Evolutionary conservation across 176 grass and related monocot species (phyloP), one percentile per base, ranked within the genome.

Genomic region (Aegilops speltoides): DNA sequence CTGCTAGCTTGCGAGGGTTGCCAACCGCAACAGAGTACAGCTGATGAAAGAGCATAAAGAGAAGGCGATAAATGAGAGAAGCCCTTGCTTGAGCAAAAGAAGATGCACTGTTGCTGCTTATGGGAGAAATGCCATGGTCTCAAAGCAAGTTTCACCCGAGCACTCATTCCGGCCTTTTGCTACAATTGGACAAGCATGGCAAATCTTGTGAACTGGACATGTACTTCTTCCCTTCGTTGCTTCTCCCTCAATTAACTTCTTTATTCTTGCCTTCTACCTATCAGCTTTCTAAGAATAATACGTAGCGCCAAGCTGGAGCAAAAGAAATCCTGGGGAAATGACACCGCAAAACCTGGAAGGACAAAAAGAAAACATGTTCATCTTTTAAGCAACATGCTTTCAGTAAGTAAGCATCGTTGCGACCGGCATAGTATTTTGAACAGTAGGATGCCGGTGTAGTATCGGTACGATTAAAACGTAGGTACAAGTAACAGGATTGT

Each of bases 251-350:
- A 93, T 95, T 91, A 90, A 95, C 79, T 95, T 93, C 91, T 95
- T 98, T 98, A 95, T 98, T 98, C 95, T 95, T 93, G 78, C 90
- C 92, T 92, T 97, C 86, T 65, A 59, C 65, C 68, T 37, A 86
- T 87, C 61, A 79, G 34, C 76, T 68, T 82, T 69, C 31, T 60
- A n/a, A 80, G 84, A 13, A 38, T 52, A 40, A 64, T 19, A 62
- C 78, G 48, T 13, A 33, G 14, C 79, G 83, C 84, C 74, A 86
- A 79, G n/a, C 74, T 74, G 66, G 34, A 59, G 73, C 56, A 68
- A 25, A 22, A 57, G 54, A 20, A 66, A 28, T 22, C 3, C 8
- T 7, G 10, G 33, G 62, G 60, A 92, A 92, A 85, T 79, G 46
- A 80, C 60, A 74, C 61, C 6, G 1, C 7, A 50, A 83, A 80